These are phyloP conservation scores for Pyropia yezoensis DNA, from an alignment of 23 red algal genomes.

Conservation along the genomic window DNA sequence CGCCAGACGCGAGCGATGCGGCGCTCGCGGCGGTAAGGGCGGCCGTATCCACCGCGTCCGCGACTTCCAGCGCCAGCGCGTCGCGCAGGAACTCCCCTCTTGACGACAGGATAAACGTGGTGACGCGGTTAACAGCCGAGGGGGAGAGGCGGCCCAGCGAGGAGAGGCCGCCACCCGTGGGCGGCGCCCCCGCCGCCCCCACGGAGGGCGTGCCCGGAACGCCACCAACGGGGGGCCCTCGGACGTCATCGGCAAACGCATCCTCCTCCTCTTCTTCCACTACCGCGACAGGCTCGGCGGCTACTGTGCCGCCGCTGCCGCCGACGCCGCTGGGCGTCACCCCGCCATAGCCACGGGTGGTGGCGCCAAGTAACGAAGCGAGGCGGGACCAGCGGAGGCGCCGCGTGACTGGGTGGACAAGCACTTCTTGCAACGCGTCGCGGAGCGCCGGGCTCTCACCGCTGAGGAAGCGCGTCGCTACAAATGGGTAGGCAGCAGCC, in stretches of 20 bases:
- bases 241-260: neutral
- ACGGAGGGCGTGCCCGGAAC: too few relatives aligned
- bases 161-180: neutral
- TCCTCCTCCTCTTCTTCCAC: too few relatives aligned
- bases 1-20: slow-evolving; percentile 33
- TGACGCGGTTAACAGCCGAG: slow-evolving; percentile 17
- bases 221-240: too few relatives aligned
- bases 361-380: slow-evolving; percentile 41
- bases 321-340: too few relatives aligned
- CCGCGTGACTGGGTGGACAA: slow-evolving; percentile 54
- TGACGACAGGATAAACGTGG: slow-evolving; percentile 58
- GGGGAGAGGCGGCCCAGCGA: neutral
- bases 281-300: too few relatives aligned
- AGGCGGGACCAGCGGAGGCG: slow-evolving; percentile 90
- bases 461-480: slow-evolving; percentile 65
- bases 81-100: slow-evolving; percentile 83
- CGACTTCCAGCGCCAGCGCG: slow-evolving; percentile 63
- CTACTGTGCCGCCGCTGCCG: too few relatives aligned
- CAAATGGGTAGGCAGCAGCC: slow-evolving; percentile 84
- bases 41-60: slow-evolving; percentile 73
- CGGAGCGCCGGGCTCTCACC: slow-evolving; percentile 53
- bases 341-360: too few relatives aligned
- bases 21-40: slow-evolving; percentile 50
- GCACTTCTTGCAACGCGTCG: slow-evolving; percentile 45
- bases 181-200: neutral